Evolutionary conservation across 164 flowering plant genomes (phyloP).

Genomic region (Berberis vulgaris): DNA sequence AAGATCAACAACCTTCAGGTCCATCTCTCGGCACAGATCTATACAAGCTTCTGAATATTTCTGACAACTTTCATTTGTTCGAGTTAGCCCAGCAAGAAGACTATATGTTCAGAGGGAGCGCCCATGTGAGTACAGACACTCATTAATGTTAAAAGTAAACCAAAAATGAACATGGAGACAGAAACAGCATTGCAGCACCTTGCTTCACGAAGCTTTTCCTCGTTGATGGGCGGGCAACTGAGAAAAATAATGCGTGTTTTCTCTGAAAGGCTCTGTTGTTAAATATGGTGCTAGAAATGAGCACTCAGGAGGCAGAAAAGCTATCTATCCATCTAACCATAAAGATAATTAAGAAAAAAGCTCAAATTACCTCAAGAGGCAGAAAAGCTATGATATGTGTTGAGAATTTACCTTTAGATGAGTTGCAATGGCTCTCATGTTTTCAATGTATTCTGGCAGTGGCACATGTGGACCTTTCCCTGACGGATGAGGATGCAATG

Average conservation of each 20-base stretch:
- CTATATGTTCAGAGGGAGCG: too few relatives aligned
- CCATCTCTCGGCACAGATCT: conserved; percentile 62
- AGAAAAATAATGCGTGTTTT: conserved; percentile 3
- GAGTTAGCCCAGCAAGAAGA: not conserved
- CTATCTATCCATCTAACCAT: too few relatives aligned
- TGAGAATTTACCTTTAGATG: conserved; percentile 57
- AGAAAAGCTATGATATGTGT: too few relatives aligned
- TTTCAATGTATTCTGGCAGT: conserved; percentile 67
- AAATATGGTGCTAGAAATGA: too few relatives aligned
- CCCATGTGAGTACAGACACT: too few relatives aligned
- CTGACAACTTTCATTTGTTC: conserved; percentile 68
- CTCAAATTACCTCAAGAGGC: too few relatives aligned
- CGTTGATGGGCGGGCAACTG: conserved; percentile 4
- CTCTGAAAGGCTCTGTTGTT: conserved; percentile 1
- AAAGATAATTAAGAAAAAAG: too few relatives aligned
- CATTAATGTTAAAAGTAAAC: too few relatives aligned
- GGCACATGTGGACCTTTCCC: conserved; percentile 83
- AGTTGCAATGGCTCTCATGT: conserved; percentile 65
- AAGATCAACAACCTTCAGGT: conserved; percentile 66
- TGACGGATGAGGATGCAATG: conserved; percentile 76
- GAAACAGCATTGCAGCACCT: not conserved
- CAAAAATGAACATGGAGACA: too few relatives aligned
- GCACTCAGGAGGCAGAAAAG: too few relatives aligned
- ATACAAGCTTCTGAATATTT: conserved; percentile 80
- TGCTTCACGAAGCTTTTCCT: not conserved